Percentiles rank a stretch among this genome's conserved stretches.
phyloP scores from a whole-genome alignment of 2,329 filamentous ascomycete species.

The Leptographium radiaticola region DNA sequence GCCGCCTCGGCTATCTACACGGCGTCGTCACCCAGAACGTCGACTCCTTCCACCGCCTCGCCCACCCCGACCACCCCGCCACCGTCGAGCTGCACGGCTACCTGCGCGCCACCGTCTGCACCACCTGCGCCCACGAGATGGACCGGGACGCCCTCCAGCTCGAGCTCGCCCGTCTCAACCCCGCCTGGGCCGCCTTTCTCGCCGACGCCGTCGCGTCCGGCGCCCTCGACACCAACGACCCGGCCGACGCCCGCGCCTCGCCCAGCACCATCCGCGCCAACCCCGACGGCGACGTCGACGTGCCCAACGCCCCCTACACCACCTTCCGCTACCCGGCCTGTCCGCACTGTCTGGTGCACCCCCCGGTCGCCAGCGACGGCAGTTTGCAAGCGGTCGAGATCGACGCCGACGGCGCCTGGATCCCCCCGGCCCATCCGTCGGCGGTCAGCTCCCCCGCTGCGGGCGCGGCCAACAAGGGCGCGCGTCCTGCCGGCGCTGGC shows the following conservation, averaged over 20 bases:
- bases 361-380: constrained; percentile 43
- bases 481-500: constrained; percentile 41
- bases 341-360: constrained; percentile 58
- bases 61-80: constrained; percentile 54
- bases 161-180: constrained; percentile 67
- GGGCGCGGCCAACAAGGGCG: background rate
- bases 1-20: constrained; percentile 56
- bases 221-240: constrained; percentile 66
- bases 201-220: constrained; percentile 57
- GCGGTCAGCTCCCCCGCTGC: too few relatives aligned
- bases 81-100: constrained; percentile 89
- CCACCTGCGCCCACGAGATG: constrained; percentile 61
- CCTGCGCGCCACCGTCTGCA: constrained; percentile 67
- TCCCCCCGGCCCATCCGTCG: constrained; percentile 15
- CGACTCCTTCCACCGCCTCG: constrained; percentile 75
- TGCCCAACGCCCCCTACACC: constrained; percentile 75
- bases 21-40: constrained; percentile 91
- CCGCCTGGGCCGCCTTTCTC: constrained; percentile 70
- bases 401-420: constrained; percentile 73
- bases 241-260: constrained; percentile 31
- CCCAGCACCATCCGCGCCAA: constrained; percentile 61
- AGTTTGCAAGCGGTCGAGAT: constrained; percentile 45
- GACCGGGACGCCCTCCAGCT: constrained; percentile 63
- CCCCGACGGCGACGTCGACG: constrained; percentile 86
- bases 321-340: constrained; percentile 89